These are phyloP conservation scores for Spathaspora passalidarum DNA, from an alignment of 805 yeast species.

Conservation along the genomic window DNA sequence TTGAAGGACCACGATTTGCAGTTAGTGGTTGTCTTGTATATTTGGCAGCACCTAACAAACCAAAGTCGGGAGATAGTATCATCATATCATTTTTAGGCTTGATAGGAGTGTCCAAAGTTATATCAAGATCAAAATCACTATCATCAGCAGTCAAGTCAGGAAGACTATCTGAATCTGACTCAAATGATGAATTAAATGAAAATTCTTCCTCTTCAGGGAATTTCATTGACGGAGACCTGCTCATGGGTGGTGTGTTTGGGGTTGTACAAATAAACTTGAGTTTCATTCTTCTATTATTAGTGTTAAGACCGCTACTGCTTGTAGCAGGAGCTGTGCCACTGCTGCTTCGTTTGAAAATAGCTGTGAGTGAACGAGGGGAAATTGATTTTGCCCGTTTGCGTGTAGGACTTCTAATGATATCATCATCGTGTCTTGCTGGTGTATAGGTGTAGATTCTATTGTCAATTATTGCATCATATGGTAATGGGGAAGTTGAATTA, in stretches of 20 bases:
- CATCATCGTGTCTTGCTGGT: slow-evolving; percentile 4
- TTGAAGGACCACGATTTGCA: slow-evolving; percentile 15
- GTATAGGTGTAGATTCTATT: slow-evolving; percentile 20
- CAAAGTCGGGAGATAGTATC: neutral
- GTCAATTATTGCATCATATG: slow-evolving; percentile 14
- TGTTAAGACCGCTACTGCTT: neutral
- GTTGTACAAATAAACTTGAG: neutral
- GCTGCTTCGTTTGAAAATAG: neutral
- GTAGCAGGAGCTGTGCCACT: neutral
- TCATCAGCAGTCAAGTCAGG: slow-evolving; percentile 24
- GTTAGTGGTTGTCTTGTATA: neutral
- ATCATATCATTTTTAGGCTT: neutral
- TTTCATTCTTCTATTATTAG: slow-evolving; percentile 1
- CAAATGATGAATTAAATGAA: slow-evolving; percentile 12
- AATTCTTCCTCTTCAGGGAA: slow-evolving; percentile 11
- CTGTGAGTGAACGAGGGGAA: slow-evolving; percentile 5
- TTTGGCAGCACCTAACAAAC: too few species aligned
- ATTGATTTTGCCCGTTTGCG: slow-evolving; percentile 13
- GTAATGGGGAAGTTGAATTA: slow-evolving; percentile 23
- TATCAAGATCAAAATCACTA: neutral
- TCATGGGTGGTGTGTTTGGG: slow-evolving; percentile 8
- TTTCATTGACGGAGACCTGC: slow-evolving; percentile 4
- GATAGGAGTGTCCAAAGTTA: neutral
- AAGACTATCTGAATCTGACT: slow-evolving; percentile 35
- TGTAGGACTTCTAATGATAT: slow-evolving; percentile 9